phyloP scores from a whole-genome alignment of 345 rosid genomes.

The Eucalyptus pauciflora region DNA sequence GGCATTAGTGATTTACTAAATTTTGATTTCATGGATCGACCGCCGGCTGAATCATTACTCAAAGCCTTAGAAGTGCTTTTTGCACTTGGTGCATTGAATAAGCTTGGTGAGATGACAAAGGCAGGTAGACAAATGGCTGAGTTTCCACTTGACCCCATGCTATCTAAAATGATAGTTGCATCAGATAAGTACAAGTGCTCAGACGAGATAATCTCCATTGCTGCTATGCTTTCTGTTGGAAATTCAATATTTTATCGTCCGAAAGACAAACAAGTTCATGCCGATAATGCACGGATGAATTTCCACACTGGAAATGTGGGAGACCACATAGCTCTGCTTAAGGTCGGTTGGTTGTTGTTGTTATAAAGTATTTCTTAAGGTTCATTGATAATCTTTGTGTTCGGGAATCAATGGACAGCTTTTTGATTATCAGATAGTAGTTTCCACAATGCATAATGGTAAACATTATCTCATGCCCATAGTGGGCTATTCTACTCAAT shows the following conservation, averaged over 20 bases:
- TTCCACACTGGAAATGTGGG: constrained; percentile 91
- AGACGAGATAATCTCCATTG: constrained; percentile 77
- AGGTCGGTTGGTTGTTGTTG: constrained; percentile 30
- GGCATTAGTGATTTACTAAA: constrained; percentile 86
- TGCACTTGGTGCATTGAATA: constrained; percentile 85
- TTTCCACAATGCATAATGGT: background rate
- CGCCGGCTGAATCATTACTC: constrained; percentile 91
- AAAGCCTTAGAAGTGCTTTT: constrained; percentile 79
- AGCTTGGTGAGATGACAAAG: constrained; percentile 92
- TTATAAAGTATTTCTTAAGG: background rate
- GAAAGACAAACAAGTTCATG: constrained; percentile 96
- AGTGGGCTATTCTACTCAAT: background rate
- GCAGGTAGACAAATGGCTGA: constrained; percentile 96
- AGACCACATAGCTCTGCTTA: constrained; percentile 84
- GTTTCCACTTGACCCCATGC: constrained; percentile 94
- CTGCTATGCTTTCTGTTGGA: constrained; percentile 93
- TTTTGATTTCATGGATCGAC: constrained; percentile 98
- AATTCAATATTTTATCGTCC: constrained; percentile 95
- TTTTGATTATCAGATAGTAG: background rate
- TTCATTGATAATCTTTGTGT: background rate
- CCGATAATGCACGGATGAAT: constrained; percentile 92
- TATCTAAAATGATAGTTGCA: constrained; percentile 86
- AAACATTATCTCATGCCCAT: background rate
- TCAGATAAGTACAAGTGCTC: constrained; percentile 89
- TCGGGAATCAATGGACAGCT: background rate